Evolutionary conservation across 2,329 filamentous ascomycete species (phyloP).

Genomic region (Nemania sp.): DNA sequence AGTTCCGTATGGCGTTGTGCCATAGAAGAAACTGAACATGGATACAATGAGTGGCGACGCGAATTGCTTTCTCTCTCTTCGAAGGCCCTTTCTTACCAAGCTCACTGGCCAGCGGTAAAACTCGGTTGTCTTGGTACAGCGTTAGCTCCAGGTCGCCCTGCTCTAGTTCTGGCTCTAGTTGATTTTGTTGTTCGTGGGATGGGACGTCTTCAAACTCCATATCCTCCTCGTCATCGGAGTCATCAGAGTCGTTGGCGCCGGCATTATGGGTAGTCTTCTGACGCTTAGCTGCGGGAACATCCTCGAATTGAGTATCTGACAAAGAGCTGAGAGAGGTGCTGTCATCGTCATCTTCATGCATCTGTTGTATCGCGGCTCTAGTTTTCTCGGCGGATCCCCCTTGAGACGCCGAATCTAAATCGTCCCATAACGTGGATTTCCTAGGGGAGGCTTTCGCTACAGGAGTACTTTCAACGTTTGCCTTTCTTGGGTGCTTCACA

Average conservation of each 20-base stretch:
- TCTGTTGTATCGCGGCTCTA: constrained; percentile 57
- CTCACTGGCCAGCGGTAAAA: constrained; percentile 71
- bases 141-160: constrained; percentile 81
- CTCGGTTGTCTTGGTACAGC: constrained; percentile 68
- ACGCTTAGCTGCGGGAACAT: constrained; percentile 58
- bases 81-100: constrained; percentile 84
- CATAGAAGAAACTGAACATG: constrained; percentile 90
- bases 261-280: constrained; percentile 53
- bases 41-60: constrained; percentile 83
- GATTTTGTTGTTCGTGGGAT: constrained; percentile 55
- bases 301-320: constrained; percentile 69
- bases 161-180: constrained; percentile 62
- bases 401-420: constrained; percentile 65
- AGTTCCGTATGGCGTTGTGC: constrained; percentile 88
- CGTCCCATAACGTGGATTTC: constrained; percentile 71
- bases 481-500: constrained; percentile 49
- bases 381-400: constrained; percentile 58
- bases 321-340: constrained; percentile 65
- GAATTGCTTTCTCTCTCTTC: constrained; percentile 83
- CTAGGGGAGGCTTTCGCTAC: constrained; percentile 53
- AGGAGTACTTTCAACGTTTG: constrained; percentile 44
- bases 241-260: constrained; percentile 50
- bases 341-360: constrained; percentile 59
- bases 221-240: constrained; percentile 63
- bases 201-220: constrained; percentile 72